Base-by-base conservation (phyloP, 495 filamentous ascomycete genomes). In the Penicillium malachiteum region DNA sequence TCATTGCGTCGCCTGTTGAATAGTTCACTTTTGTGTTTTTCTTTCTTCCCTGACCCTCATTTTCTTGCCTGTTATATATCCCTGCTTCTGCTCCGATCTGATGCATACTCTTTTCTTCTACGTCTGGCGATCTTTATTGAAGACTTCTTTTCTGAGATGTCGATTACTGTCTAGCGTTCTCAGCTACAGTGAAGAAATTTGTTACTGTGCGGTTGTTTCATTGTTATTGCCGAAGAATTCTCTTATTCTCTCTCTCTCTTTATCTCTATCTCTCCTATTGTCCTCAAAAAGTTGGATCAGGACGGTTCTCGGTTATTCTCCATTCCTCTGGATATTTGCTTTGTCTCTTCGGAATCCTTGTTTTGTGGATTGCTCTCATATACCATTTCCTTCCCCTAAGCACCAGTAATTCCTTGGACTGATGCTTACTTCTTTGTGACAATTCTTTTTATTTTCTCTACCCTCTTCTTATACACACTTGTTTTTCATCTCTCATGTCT, bases 11-110 rank as follows among this genome's bases (percentile, higher is more conserved):
- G 30, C 18, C 48, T 65, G 51, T 55, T 44, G 17, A 50, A 30
- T 48, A 50, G 47, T 33, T n/a, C n/a, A n/a, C n/a, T 48, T 16
- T 52, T 30, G 9, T 43, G 40, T 55, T 50, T 48, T 50, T 49
- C 56, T 35, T 54, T 52, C 53, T 35, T 32, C 35, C 49, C 21
- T 4, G 21, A 26, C 2, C 31, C 40, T 46, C 38, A 57, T 50
- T 55, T 55, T 47, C 16, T 54, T 50, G 38, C 33, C 42, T 58
- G 61, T 66, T 69, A 68, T 65, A 65, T 68, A 67, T 69, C 65
- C 64, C 62, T 63, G 62, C 55, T 67, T 69, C 61, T 63, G 62
- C 55, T 67, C 68, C 61, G 62, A 65, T 58, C 56, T 56, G 55
- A 65, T 63, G 67, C 62, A 68, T 64, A 55, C 42, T 52, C 52